These are phyloP conservation scores for Penicillium glabrum DNA, from an alignment of 2,329 filamentous ascomycete species.

Conservation along the genomic window DNA sequence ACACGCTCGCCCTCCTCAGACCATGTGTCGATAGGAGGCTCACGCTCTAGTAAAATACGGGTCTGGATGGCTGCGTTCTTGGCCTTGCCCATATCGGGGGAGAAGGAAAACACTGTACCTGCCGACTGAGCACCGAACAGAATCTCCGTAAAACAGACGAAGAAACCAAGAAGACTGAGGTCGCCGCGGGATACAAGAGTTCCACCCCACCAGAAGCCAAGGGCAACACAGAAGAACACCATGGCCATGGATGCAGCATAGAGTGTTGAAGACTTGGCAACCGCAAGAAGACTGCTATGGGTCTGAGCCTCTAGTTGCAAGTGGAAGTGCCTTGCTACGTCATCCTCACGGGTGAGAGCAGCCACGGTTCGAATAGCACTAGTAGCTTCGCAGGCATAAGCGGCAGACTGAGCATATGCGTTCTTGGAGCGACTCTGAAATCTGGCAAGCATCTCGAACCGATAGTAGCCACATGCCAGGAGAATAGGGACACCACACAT, in stretches of 20 bases:
- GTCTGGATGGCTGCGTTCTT: constrained; percentile 79
- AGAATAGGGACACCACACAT: constrained; percentile 75
- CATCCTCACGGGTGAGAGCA: constrained; percentile 79
- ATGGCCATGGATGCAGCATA: constrained; percentile 85
- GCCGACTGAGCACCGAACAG: constrained; percentile 93
- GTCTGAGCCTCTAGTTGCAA: constrained; percentile 66
- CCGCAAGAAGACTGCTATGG: constrained; percentile 66
- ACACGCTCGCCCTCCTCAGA: constrained; percentile 66
- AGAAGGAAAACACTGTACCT: constrained; percentile 84
- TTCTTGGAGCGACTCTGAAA: constrained; percentile 78
- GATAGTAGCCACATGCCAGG: constrained; percentile 78
- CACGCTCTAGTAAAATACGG: constrained; percentile 78
- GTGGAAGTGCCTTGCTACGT: constrained; percentile 72
- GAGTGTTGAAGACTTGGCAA: constrained; percentile 72
- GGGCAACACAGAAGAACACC: constrained; percentile 77
- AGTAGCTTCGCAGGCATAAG: constrained; percentile 89
- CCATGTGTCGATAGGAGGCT: constrained; percentile 81
- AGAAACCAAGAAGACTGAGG: constrained; percentile 83
- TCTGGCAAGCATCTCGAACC: constrained; percentile 78
- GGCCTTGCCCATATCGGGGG: constrained; percentile 90
- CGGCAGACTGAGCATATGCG: constrained; percentile 77
- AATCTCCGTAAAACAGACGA: constrained; percentile 82
- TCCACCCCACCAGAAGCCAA: constrained; percentile 92
- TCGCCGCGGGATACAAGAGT: constrained; percentile 69
- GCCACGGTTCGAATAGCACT: constrained; percentile 93